Evolutionary conservation across 164 flowering plant genomes (phyloP).

Genomic region (Cinnamomum chago): DNA sequence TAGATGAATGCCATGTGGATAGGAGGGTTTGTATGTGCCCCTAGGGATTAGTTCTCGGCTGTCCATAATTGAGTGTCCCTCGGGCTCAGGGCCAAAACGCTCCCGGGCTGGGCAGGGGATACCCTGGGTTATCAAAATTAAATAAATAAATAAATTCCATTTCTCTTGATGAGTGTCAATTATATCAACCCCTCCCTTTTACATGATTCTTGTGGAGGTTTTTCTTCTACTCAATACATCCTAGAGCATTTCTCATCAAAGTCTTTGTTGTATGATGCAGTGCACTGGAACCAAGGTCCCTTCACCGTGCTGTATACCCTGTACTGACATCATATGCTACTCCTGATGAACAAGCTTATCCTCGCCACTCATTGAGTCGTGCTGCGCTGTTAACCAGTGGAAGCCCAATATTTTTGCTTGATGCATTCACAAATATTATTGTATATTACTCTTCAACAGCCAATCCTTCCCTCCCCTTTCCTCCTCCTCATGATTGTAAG

Average conservation of each 20-base stretch:
- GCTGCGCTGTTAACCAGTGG: slow-evolving; percentile 93
- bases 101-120: too few species aligned
- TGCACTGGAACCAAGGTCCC: slow-evolving; percentile 90
- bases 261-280: slow-evolving; percentile 37
- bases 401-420: slow-evolving; percentile 95
- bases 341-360: slow-evolving; percentile 93
- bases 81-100: too few species aligned
- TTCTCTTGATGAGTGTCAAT: neutral
- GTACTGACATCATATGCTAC: slow-evolving; percentile 68
- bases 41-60: too few species aligned
- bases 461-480: slow-evolving; percentile 83
- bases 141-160: neutral
- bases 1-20: neutral
- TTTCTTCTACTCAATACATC: neutral
- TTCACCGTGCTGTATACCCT: slow-evolving; percentile 90
- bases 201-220: neutral
- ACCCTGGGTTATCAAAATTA: too few species aligned
- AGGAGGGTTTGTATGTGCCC: too few species aligned
- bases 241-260: neutral
- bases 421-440: slow-evolving; percentile 87
- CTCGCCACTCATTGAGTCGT: slow-evolving; percentile 97
- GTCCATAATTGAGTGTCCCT: too few species aligned
- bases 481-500: slow-evolving; percentile 79
- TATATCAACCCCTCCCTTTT: neutral
- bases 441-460: slow-evolving; percentile 95